A percentile compares a stretch with the other conserved stretches of the same genome.
Evolutionary conservation across 495 filamentous ascomycete species (phyloP).

Genomic region (Trypethelium eluteriae): DNA sequence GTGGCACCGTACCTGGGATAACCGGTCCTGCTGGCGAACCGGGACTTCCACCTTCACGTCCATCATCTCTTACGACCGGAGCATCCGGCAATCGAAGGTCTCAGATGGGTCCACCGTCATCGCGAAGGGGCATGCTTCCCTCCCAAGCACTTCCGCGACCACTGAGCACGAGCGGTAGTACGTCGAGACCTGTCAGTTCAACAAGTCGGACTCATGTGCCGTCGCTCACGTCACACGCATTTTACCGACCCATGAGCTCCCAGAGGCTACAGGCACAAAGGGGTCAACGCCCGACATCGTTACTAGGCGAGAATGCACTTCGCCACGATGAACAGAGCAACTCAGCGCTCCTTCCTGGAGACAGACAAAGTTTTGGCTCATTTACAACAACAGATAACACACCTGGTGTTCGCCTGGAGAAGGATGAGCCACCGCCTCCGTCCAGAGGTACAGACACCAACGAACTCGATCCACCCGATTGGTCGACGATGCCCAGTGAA

Average conservation of each 20-base stretch:
- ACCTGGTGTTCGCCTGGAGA: not conserved
- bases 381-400: constrained; percentile 18
- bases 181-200: constrained; percentile 27
- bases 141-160: constrained; percentile 38
- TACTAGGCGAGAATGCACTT: constrained; percentile 38
- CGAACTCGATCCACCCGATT: constrained; percentile 41
- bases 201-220: constrained; percentile 82
- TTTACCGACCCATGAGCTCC: constrained; percentile 95
- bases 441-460: constrained; percentile 76
- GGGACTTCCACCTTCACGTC: constrained; percentile 36
- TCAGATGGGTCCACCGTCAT: constrained; percentile 33
- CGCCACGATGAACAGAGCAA: not conserved
- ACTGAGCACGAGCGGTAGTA: not conserved
- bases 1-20: constrained; percentile 25
- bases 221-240: constrained; percentile 76
- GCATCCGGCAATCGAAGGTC: constrained; percentile 43
- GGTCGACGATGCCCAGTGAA: constrained; percentile 65
- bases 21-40: constrained; percentile 42
- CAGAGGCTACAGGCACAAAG: constrained; percentile 89
- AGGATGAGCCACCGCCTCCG: constrained; percentile 50
- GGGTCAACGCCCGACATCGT: constrained; percentile 45
- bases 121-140: constrained; percentile 36
- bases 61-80: constrained; percentile 33
- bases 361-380: constrained; percentile 28
- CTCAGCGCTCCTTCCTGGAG: not conserved